phyloP scores from a whole-genome alignment of 768 basidiomycete species.

The Hericium coralloides region DNA sequence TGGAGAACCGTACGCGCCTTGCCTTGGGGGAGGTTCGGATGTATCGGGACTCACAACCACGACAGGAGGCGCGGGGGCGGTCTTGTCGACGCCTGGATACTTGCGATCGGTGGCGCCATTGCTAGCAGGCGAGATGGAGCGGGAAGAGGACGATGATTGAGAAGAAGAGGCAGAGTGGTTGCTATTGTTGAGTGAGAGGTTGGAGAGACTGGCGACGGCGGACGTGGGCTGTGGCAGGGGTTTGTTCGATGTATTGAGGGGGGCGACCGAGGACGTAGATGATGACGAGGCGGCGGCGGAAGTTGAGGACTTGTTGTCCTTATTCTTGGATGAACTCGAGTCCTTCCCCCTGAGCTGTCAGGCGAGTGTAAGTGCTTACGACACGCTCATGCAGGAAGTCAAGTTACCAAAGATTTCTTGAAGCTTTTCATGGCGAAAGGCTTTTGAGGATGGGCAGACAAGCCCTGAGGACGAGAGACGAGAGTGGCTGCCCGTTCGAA shows the following conservation, averaged over 20 bases:
- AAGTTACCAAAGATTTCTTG: conserved; percentile 70
- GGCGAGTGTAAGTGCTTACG: conserved; percentile 8
- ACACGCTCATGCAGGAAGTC: conserved; percentile 13
- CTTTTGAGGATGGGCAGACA: background rate
- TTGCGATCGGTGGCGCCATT: conserved; percentile 48
- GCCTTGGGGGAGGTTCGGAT: conserved; percentile 31
- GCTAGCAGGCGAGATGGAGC: conserved; percentile 32
- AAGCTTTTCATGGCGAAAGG: conserved; percentile 61
- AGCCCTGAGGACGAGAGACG: background rate
- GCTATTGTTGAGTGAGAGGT: conserved; percentile 23
- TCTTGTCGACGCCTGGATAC: conserved; percentile 34
- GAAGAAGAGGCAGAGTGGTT: conserved; percentile 32
- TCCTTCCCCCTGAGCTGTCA: conserved; percentile 62
- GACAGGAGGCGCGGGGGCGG: conserved; percentile 64
- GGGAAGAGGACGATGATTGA: conserved; percentile 29
- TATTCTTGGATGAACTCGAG: conserved; percentile 54
- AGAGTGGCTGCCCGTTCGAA: background rate
- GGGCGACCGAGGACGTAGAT: conserved; percentile 33
- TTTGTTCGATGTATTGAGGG: conserved; percentile 50
- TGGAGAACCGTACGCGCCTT: conserved; percentile 35
- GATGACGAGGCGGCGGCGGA: conserved; percentile 29
- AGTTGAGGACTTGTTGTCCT: conserved; percentile 45
- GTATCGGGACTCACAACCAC: conserved; percentile 79
- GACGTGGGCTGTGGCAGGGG: conserved; percentile 48
- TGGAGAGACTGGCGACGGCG: conserved; percentile 25